phyloP scores from a whole-genome alignment of 768 basidiomycete genomes.

The Sutorius australiensis region DNA sequence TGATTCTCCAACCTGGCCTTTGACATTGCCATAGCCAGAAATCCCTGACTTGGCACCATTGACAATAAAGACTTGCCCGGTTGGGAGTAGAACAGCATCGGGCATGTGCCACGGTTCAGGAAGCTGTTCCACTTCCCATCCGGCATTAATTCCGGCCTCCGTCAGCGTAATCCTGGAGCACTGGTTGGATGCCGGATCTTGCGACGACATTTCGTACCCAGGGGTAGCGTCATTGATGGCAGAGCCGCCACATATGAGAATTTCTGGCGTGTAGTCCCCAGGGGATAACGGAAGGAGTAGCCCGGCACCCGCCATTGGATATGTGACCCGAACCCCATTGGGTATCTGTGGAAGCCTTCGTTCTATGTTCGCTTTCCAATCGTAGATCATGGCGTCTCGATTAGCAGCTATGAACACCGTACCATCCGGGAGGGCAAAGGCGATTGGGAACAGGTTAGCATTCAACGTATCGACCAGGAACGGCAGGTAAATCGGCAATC shows the following conservation, averaged over 20 bases:
- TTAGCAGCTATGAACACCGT: constrained; percentile 75
- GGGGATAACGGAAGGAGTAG: constrained; percentile 69
- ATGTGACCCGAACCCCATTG: constrained; percentile 76
- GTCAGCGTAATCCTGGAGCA: constrained; percentile 69
- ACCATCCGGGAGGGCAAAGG: constrained; percentile 67
- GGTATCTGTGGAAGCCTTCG: constrained; percentile 62
- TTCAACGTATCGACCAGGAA: constrained; percentile 71
- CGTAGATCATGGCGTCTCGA: constrained; percentile 73
- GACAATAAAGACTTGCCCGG: constrained; percentile 67
- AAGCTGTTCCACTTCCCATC: constrained; percentile 77
- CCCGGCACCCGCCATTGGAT: constrained; percentile 76
- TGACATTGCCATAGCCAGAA: constrained; percentile 75
- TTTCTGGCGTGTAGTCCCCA: constrained; percentile 61
- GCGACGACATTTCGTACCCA: constrained; percentile 62
- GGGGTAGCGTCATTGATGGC: constrained; percentile 55
- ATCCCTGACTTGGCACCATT: constrained; percentile 75
- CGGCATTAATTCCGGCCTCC: constrained; percentile 55
- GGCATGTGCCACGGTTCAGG: constrained; percentile 73
- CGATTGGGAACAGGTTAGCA: constrained; percentile 81
- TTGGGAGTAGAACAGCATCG: constrained; percentile 78
- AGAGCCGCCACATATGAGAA: constrained; percentile 79
- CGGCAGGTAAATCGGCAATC: constrained; percentile 57
- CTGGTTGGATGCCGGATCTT: constrained; percentile 68
- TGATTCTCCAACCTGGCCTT: constrained; percentile 63
- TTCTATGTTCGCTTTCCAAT: constrained; percentile 66